Percentiles rank a stretch among this genome's conserved stretches.
Conservation (phyloP, 495 filamentous ascomycete genomes). For the Annulohypoxylon stygium region DNA sequence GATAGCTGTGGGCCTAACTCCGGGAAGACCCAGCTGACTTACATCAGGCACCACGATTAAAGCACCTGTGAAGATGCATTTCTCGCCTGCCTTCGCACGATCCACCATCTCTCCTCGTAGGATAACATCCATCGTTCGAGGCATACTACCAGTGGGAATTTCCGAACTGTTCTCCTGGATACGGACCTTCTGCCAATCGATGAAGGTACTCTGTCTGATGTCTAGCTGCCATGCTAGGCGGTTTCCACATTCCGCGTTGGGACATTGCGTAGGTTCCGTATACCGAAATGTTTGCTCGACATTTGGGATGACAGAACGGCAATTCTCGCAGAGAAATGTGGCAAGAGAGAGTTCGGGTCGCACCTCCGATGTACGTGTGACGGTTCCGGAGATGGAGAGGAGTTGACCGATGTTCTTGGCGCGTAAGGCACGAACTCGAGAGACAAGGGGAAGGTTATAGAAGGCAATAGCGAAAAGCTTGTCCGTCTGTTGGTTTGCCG, state of each 20-base stretch:
- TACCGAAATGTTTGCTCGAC: constrained; percentile 98
- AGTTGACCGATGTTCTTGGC: constrained; percentile 93
- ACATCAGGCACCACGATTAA: constrained; percentile 98
- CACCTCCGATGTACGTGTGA: constrained; percentile 96
- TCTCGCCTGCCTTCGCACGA: constrained; percentile 95
- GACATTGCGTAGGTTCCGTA: constrained; percentile 95
- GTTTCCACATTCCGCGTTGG: constrained; percentile 91
- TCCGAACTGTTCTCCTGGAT: constrained; percentile 98
- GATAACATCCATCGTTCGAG: constrained; percentile 96
- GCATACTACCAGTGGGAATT: constrained; percentile 99
- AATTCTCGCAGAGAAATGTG: constrained; percentile 92
- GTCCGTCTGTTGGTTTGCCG: constrained; percentile 94
- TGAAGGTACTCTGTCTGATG: constrained; percentile 96
- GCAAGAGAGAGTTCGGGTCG: constrained; percentile 91
- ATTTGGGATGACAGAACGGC: constrained; percentile 82
- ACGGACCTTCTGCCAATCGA: constrained; percentile 98
- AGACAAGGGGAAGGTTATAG: constrained; percentile 96
- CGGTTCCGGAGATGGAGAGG: constrained; percentile 94
- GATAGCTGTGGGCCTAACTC: constrained; percentile 84
- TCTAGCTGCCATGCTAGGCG: constrained; percentile 91
- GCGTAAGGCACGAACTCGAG: constrained; percentile 87
- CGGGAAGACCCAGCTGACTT: constrained; percentile 92
- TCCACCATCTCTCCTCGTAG: constrained; percentile 98
- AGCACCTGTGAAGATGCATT: constrained; percentile 96
- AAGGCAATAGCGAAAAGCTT: constrained; percentile 95